Percentiles rank a stretch among this genome's conserved stretches.
Evolutionary conservation across 495 filamentous ascomycete species (phyloP).

Genomic region (Annulohypoxylon bovei): DNA sequence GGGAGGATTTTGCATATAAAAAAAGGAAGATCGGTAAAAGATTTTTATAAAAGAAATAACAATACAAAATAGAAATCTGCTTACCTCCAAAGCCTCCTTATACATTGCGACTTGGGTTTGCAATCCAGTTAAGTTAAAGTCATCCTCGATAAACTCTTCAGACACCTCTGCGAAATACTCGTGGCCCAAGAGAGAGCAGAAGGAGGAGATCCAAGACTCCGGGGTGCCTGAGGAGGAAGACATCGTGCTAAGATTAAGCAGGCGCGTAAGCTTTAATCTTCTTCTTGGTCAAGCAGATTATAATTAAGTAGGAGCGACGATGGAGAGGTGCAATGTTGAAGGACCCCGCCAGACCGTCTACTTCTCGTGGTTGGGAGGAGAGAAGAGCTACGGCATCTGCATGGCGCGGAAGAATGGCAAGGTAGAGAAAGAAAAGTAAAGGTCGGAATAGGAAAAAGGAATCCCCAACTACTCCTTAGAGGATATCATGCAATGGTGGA

Average conservation of each 20-base stretch:
- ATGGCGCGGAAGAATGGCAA: slow-evolving; percentile 25
- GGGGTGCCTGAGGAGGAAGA: slow-evolving; percentile 83
- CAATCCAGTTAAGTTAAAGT: slow-evolving; percentile 97
- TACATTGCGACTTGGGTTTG: slow-evolving; percentile 98
- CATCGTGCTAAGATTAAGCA: slow-evolving; percentile 48
- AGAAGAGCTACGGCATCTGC: slow-evolving; percentile 32
- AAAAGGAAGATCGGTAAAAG: background rate
- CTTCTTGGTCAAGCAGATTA: background rate
- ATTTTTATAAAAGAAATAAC: background rate
- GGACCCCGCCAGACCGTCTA: slow-evolving; percentile 25
- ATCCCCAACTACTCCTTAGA: background rate
- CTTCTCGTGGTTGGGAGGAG: slow-evolving; percentile 25
- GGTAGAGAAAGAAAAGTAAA: background rate
- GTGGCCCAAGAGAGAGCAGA: slow-evolving; percentile 93
- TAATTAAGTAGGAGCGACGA: background rate
- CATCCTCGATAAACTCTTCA: slow-evolving; percentile 99
- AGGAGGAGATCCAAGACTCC: slow-evolving; percentile 97
- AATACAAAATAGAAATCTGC: background rate
- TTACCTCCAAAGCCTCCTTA: slow-evolving; percentile 82
- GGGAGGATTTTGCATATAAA: background rate
- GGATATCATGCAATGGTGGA: slow-evolving; percentile 30
- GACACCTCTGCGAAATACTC: slow-evolving; percentile 99
- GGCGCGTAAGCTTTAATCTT: background rate
- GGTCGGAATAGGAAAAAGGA: background rate
- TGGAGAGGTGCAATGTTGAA: slow-evolving; percentile 13